Conservation (phyloP, 345 rosid species). For the Ailanthus altissimus region DNA sequence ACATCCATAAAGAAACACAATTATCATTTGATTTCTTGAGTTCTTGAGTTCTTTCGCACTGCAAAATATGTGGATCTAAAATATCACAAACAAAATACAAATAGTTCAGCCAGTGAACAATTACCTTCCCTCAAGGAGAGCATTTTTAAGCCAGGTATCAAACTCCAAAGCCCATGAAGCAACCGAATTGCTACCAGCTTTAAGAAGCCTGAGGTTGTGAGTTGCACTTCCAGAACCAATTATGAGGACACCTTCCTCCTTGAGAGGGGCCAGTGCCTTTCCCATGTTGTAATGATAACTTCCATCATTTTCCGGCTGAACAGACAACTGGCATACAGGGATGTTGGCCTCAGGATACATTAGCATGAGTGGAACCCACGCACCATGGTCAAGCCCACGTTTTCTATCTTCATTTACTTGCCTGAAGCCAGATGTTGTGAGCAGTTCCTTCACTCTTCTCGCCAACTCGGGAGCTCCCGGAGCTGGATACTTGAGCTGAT, state of each 20-base stretch:
- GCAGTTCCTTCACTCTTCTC: slow-evolving; percentile 69
- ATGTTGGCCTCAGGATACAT: slow-evolving; percentile 93
- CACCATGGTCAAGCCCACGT: slow-evolving; percentile 94
- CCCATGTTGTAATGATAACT: slow-evolving; percentile 83
- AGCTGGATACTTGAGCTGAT: slow-evolving; percentile 78
- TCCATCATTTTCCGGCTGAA: slow-evolving; percentile 58
- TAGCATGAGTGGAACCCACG: slow-evolving; percentile 91
- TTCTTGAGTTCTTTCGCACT: not conserved
- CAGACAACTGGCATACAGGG: slow-evolving; percentile 85
- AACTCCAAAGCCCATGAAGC: slow-evolving; percentile 76
- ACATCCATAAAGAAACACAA: not conserved
- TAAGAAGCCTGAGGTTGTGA: slow-evolving; percentile 68
- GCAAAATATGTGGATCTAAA: not conserved
- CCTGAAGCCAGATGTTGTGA: slow-evolving; percentile 51
- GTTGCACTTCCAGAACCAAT: slow-evolving; percentile 81
- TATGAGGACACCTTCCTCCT: slow-evolving; percentile 83
- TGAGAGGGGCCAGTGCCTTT: slow-evolving; percentile 78
- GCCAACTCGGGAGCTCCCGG: slow-evolving; percentile 91
- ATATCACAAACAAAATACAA: not conserved
- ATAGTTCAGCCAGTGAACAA: too few species aligned
- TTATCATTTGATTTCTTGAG: not conserved
- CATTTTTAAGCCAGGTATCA: slow-evolving; percentile 81
- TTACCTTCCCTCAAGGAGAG: slow-evolving; percentile 86
- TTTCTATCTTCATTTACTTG: slow-evolving; percentile 60
- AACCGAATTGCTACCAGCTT: slow-evolving; percentile 15